Base-by-base conservation (phyloP, 208 protist genomes). In the Leishmania tropica region DNA sequence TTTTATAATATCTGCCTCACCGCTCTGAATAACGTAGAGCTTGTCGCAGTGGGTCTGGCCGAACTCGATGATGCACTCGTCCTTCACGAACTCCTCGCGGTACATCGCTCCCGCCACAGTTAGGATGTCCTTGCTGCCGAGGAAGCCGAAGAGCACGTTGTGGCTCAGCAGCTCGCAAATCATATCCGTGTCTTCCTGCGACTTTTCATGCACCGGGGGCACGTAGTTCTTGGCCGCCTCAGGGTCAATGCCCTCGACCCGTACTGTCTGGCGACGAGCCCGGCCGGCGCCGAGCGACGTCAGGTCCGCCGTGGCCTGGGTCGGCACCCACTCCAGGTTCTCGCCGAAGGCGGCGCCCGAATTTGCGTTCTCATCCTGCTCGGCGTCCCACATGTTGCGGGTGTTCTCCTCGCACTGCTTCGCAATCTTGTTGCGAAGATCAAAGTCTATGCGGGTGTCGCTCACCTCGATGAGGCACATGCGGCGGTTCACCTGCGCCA, bases 121-220 rank as follows among this genome's bases (percentile, higher is more conserved):
- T 51, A 86, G 86, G 62, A 98, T 86, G 64, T 95, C 92, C 77
- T 88, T 87, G 53, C 80, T 90, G 67, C 87, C 89, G 31, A 98
- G 89, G 80, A 96, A 96, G 62, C 92, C 89, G 81, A 98, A 98
- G 65, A 98, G 92, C 76, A 97, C 93, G 85, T 98, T 96, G 83
- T 90, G 86, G 74, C 83, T 89, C 53, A 98, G 90, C 56, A 98
- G 87, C n/a, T 87, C 78, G 79, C 85, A 89, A 81, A 98, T 96
- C 75, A 96, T 84, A 24, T 90, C 83, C 54, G 87, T 87, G 75
- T 98, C 95, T 78, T 93, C 95, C n/a, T 85, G 71, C 28, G 88
- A 90, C 85, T 98, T 98, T 37, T 92, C 87, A 79, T 94, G 83
- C 73, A 90, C 90, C 37, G 95, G 93, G 13, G 95, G 81, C 28